Evolutionary conservation across 2,329 filamentous ascomycete species (phyloP), one percentile per base, ranked within the genome.

Genomic region (Chrysoporthe austroafricana): DNA sequence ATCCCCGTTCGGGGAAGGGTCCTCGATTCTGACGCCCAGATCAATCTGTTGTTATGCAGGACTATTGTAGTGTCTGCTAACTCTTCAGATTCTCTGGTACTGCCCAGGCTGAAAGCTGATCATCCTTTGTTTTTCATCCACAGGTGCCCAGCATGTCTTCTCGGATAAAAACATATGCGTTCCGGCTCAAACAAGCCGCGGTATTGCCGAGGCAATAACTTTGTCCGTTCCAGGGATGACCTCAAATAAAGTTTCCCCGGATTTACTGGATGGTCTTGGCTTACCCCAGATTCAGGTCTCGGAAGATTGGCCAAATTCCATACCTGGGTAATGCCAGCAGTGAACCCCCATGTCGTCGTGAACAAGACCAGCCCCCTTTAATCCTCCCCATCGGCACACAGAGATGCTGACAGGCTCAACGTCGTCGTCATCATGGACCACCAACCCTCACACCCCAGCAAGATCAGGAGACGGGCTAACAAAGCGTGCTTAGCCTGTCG

Each of bases 401-500:
- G 32, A 50, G 16, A 11, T n/a, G 21, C 16, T 26, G 21, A 26
- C 5, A 26, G 13, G 16, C 11, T 4, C 44, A 52, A 39, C 34
- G 13, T 16, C n/a, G 16, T 7, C 8, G 43, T 44, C 36, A 67
- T 67, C 36, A 67, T 67, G 66, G 66, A 67, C 34, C 48, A 54
- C 8, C 52, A 50, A 46, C 46, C 36, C 56, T 42, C 56, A 48
- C 39, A 57, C 9, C 57, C 64, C 1, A 66, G 73, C 63, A 82
- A 81, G 73, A 76, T 77, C 64, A 75, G 80, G 48, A 83, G 82
- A 75, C 77, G 83, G 66, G 83, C 83, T 1, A 75, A 82, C n/a
- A 84, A 85, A 63, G 83, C 83, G 11, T 85, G 83, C 62, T 75
- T 84, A 11, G 83, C 81, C n/a, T 85, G 83, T 71, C 78, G 83